Evolutionary conservation across 139 green algal genomes (phyloP).

Genomic region (Micromonas pusilla): DNA sequence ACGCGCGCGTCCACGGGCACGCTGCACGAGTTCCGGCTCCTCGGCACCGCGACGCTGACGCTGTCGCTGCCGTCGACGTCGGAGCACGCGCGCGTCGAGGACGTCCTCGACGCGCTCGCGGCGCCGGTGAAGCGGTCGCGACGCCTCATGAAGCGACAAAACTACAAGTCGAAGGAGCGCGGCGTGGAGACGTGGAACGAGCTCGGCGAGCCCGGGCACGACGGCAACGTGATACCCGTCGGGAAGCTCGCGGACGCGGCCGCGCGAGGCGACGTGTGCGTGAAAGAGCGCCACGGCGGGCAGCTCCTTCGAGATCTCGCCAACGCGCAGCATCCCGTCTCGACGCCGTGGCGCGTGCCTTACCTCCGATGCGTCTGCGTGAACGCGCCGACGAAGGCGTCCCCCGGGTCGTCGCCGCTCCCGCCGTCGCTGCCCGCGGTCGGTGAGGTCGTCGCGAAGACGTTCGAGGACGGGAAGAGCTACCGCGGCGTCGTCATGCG

Average conservation of each 20-base stretch:
- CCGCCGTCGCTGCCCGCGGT: no score
- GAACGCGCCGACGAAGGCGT: background rate
- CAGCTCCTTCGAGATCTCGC: background rate
- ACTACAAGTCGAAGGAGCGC: no score
- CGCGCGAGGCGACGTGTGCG: background rate
- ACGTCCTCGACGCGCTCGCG: background rate
- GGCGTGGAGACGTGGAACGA: background rate
- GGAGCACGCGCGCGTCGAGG: background rate
- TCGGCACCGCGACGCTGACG: background rate
- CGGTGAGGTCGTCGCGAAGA: no score
- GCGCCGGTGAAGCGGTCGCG: background rate
- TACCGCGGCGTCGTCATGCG: no score
- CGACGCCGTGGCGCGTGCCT: background rate
- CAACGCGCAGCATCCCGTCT: background rate
- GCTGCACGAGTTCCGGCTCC: background rate
- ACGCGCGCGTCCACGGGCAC: background rate
- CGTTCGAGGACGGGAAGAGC: no score
- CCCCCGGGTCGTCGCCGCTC: no score
- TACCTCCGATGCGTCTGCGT: background rate
- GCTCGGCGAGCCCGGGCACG: background rate
- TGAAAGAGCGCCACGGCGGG: background rate
- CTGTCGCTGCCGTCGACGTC: background rate
- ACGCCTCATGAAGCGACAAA: background rate
- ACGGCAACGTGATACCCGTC: background rate
- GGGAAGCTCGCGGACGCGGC: background rate